Conservation (phyloP, 2,329 filamentous ascomycete genomes). For the Botryotinia calthae region DNA sequence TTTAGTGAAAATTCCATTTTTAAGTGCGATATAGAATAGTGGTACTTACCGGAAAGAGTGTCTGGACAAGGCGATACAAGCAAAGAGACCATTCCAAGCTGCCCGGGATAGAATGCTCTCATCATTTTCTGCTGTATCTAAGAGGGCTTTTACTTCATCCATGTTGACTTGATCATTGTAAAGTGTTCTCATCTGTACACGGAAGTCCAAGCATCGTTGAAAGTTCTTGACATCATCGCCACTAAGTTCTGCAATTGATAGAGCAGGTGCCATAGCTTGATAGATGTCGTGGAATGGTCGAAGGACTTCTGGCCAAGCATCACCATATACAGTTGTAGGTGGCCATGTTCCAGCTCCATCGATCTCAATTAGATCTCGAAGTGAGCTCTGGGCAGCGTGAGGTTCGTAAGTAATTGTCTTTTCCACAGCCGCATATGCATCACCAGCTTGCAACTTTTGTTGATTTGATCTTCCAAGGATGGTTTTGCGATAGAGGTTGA, state of each 20-base stretch:
- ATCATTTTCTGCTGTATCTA: slow-evolving; percentile 30
- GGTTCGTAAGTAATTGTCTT: not conserved
- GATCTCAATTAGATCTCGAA: slow-evolving; percentile 10
- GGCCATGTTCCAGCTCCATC: slow-evolving; percentile 34
- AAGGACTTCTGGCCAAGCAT: slow-evolving; percentile 36
- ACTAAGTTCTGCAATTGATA: slow-evolving; percentile 31
- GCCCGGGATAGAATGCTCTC: slow-evolving; percentile 35
- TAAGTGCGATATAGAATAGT: not conserved
- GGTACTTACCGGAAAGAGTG: slow-evolving; percentile 38
- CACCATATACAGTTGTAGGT: slow-evolving; percentile 27
- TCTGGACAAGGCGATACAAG: slow-evolving; percentile 37
- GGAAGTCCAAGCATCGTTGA: slow-evolving; percentile 19
- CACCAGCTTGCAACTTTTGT: not conserved
- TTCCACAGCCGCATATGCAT: not conserved
- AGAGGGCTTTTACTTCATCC: slow-evolving; percentile 5
- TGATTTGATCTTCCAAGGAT: not conserved
- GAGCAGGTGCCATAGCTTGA: slow-evolving; percentile 33
- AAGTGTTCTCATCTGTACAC: slow-evolving; percentile 12
- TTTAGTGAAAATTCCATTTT: not conserved
- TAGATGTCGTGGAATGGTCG: slow-evolving; percentile 39
- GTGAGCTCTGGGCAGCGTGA: slow-evolving; percentile 5
- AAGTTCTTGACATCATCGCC: slow-evolving; percentile 36
- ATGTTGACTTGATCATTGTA: slow-evolving; percentile 15
- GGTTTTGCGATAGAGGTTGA: not conserved
- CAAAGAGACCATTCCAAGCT: slow-evolving; percentile 40